These are phyloP conservation scores for Dactylonectria macrodidyma DNA, from an alignment of 2,329 filamentous ascomycete genomes.

Conservation along the genomic window DNA sequence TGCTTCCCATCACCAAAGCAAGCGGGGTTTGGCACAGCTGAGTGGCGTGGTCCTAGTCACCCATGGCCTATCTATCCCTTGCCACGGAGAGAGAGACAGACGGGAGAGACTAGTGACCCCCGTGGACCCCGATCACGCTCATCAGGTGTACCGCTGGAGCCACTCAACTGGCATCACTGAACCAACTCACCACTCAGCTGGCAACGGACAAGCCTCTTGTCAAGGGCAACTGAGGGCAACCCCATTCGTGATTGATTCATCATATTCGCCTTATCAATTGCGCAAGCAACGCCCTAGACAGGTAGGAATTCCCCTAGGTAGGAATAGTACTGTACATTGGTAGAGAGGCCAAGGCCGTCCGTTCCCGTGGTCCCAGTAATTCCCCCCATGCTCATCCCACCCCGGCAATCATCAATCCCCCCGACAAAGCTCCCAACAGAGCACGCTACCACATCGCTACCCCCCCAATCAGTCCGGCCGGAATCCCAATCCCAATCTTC, in stretches of 20 bases:
- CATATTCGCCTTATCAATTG: not conserved
- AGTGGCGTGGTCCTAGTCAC: constrained; percentile 6
- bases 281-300: not conserved
- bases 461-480: constrained; percentile 28
- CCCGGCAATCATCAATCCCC: not conserved
- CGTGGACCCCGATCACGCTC: not conserved
- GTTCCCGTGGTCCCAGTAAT: constrained; percentile 17
- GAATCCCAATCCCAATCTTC: constrained; percentile 16
- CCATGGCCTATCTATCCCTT: not conserved
- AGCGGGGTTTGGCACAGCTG: not conserved
- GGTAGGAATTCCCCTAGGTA: not conserved
- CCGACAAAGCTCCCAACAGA: not conserved
- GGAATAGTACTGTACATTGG: not conserved
- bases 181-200: too few species aligned
- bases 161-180: constrained; percentile 5
- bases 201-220: not conserved
- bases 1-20: not conserved
- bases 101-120: not conserved
- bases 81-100: not conserved
- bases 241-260: constrained; percentile 12
- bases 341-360: constrained; percentile 10
- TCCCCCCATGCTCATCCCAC: constrained; percentile 3
- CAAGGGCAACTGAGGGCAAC: constrained; percentile 1
- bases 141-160: constrained; percentile 6
- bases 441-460: not conserved